A percentile compares a stretch with the other conserved stretches of the same genome.
Conservation (phyloP, 106 monocot species). For the Platanthera guangdongensis region DNA sequence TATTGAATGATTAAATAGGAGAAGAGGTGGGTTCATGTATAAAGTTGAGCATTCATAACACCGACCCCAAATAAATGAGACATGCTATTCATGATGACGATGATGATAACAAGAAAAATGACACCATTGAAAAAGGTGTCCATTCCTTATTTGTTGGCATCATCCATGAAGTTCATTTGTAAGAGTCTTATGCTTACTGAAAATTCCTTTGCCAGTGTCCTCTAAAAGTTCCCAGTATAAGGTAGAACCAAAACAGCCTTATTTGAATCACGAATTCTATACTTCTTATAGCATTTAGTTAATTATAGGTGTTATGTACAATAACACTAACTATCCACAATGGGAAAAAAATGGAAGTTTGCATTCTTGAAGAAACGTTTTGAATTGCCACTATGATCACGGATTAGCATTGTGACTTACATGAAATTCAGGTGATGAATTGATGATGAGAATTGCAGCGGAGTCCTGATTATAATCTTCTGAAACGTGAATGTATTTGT, state of each 20-base stretch:
- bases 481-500: conserved; percentile 20
- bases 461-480: conserved; percentile 32
- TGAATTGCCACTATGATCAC: neutral
- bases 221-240: neutral
- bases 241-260: neutral
- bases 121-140: neutral
- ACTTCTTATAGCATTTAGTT: neutral
- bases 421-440: conserved; percentile 40
- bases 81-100: no score
- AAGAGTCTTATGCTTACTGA: neutral
- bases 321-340: neutral
- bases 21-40: no score
- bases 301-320: neutral
- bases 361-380: neutral
- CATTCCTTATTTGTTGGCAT: neutral
- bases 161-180: neutral
- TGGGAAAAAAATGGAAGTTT: neutral
- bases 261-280: neutral
- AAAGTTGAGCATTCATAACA: no score
- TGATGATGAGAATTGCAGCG: conserved; percentile 34
- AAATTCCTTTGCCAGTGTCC: neutral
- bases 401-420: conserved; percentile 16
- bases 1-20: no score
- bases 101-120: neutral
- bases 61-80: no score